Evolutionary conservation across 2,329 filamentous ascomycete genomes (phyloP), one percentile per base, ranked within the genome.

Genomic region (Fusarium kyushuense): DNA sequence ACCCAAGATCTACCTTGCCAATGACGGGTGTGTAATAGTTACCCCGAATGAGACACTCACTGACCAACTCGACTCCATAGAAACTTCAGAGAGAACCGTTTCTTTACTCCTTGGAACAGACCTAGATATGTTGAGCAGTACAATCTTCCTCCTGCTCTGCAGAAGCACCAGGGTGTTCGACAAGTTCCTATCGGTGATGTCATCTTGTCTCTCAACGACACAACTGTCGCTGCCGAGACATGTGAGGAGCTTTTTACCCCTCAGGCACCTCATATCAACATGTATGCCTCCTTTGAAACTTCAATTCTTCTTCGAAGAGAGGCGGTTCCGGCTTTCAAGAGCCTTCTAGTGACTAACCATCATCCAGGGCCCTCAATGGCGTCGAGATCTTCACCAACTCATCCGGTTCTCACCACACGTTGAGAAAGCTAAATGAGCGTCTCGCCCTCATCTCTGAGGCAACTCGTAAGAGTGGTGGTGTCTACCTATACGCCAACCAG

Each of bases 371-470:
- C 2, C 40, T 73, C 3, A 84, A 89, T 71, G 92, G 92, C 6
- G 87, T 88, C 8, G 92, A 93, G 73, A 89, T 93, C 55, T 85
- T 92, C 65, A 87, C 88, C 11, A 95, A 95, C 76, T 88, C 84
- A 10, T 65, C 56, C 1, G 64, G 74, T 17, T 75, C 72, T 13
- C 78, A 79, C n/a, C 73, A 74, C 19, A 85, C 89, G 69, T 78
- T 93, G 11, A 82, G 89, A 19, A 93, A 93, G 76, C 84, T 93
- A 1, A 80, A 90, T 58, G 86, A 82, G 0, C 81, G 89, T 3
- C 79, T 93, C 29, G 84, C 87, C 7, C 79, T 94, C 7, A 93
- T 93, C 54, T 80, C 82, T 2, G 86, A 92, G 70, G 89, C 88
- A 1, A 93, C 90, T 0, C 80, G 84, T 10, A 90, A 89, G 72